Evolutionary conservation across 2,329 filamentous ascomycete genomes (phyloP), one percentile per base, ranked within the genome.

Genomic region (Aureobasidium lini): DNA sequence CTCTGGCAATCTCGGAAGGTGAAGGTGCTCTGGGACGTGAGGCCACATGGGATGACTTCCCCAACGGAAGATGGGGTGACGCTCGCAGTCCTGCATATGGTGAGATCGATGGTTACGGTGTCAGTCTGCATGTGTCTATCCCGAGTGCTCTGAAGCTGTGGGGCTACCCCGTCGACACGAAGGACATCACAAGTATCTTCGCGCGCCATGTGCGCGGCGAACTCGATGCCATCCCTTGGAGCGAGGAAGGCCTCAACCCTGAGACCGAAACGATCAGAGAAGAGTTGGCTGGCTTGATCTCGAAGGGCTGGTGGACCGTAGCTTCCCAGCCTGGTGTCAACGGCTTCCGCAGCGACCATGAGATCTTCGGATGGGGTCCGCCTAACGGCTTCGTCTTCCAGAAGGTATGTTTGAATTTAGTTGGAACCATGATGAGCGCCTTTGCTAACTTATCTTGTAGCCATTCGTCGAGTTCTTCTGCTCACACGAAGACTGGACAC

Each of bases 1-100:
- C 90, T 0, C 81, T 97, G 9, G 90, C 92, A 31, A 96, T 96
- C 60, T 96, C 92, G 0, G 93, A 97, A 75, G 93, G 94, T 6
- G 88, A 96, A 68, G 94, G 93, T 28, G 82, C 88, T 3, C 79
- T 96, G 6, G 94, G 93, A 10, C 83, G 94, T 52, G 93, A 97
- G 78, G 94, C 94, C 36, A 99, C 94, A 0, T 99, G 94, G 94
- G 94, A 99, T 68, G 94, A 99, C 68, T 99, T 91, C 73, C 93
- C 93, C 63, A 97, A 97, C 77, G 94, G 93, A 31, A 84, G 93
- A 59, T 97, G 93, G 85, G 93, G 93, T 70, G 93, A 96, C 68
- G 89, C 92, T 4, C 84, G 93, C 56, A 96, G 91, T 2, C 91
- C 91, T 36, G 93, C 93, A 0, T 97, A 95, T 70, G 93, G 93